Evolutionary conservation across 139 green algal species (phyloP), one percentile per base, ranked within the genome.

Genomic region (Mesotaenium endlicherianum): DNA sequence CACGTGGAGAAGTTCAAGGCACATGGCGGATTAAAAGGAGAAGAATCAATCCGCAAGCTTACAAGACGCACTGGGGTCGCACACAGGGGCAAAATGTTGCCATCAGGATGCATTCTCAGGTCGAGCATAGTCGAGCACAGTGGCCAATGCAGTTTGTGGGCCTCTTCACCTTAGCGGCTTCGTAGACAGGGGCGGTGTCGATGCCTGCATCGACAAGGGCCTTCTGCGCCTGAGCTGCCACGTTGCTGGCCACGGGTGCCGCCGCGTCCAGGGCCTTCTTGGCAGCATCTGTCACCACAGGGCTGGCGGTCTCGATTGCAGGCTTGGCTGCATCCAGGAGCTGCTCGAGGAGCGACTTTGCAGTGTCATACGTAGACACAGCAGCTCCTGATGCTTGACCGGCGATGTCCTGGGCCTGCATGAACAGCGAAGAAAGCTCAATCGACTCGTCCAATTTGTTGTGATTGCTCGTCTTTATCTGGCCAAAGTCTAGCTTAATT

Each of bases 101-200:
- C n/a, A n/a, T n/a, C n/a, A n/a, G n/a, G n/a, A n/a, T n/a, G n/a
- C n/a, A n/a, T n/a, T n/a, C n/a, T n/a, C n/a, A n/a, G n/a, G n/a
- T n/a, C n/a, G 16, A 58, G 49, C 11, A 58, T n/a, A n/a, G n/a
- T n/a, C n/a, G n/a, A n/a, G n/a, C n/a, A n/a, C n/a, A n/a, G n/a
- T n/a, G n/a, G n/a, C n/a, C n/a, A n/a, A n/a, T n/a, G n/a, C n/a
- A n/a, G n/a, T n/a, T n/a, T n/a, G n/a, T n/a, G n/a, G n/a, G n/a
- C n/a, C 20, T 64, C 50, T 26, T 40, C 34, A 84, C 77, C 77
- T 76, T 84, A 6, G 77, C 77, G 36, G 39, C 77, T 14, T 84
- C 77, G 26, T 77, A 39, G 3, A 76, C 77, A 34, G 77, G 77
- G 31, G 34, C 42, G 3, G 50, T 70, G 34, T 84, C 77, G 30